Conservation (phyloP, 495 filamentous ascomycete genomes). For the Apodospora peruviana region DNA sequence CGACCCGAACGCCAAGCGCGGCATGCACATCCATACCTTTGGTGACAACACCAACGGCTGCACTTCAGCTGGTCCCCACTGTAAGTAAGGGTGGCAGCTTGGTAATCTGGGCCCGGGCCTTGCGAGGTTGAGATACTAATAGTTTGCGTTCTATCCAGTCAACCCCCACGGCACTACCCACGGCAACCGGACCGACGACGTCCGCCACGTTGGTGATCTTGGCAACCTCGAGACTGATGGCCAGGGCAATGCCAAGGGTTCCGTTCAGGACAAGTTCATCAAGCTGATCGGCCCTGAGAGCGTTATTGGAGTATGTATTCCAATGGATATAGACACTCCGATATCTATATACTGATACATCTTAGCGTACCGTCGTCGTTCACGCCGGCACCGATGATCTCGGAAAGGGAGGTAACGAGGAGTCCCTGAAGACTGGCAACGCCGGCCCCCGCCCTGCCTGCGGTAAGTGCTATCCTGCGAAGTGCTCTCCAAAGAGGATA, state of each 20-base stretch:
- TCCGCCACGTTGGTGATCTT: constrained; percentile 92
- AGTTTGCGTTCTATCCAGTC: constrained; percentile 49
- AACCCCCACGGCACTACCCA: constrained; percentile 91
- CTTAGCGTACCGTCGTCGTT: constrained; percentile 85
- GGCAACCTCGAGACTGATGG: constrained; percentile 95
- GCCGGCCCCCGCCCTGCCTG: constrained; percentile 89
- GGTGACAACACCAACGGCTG: constrained; percentile 99
- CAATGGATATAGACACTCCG: not conserved
- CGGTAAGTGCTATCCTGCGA: constrained; percentile 40
- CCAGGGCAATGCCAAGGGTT: constrained; percentile 79
- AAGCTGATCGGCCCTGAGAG: constrained; percentile 95
- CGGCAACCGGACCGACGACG: constrained; percentile 74
- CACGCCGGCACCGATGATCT: constrained; percentile 95
- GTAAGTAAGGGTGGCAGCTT: constrained; percentile 43
- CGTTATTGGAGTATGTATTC: constrained; percentile 77
- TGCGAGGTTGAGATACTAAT: not conserved
- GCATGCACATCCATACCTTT: constrained; percentile 96
- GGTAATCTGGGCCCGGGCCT: not conserved
- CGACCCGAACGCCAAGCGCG: constrained; percentile 92
- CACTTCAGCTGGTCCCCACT: constrained; percentile 95
- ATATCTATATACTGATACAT: constrained; percentile 6
- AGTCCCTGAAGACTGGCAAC: constrained; percentile 97
- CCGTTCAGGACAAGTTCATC: constrained; percentile 67
- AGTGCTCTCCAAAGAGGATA: constrained; percentile 1
- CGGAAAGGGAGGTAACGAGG: constrained; percentile 79